Conservation (phyloP, 805 yeast genomes). For the Saccharomycodes ludwigii region DNA sequence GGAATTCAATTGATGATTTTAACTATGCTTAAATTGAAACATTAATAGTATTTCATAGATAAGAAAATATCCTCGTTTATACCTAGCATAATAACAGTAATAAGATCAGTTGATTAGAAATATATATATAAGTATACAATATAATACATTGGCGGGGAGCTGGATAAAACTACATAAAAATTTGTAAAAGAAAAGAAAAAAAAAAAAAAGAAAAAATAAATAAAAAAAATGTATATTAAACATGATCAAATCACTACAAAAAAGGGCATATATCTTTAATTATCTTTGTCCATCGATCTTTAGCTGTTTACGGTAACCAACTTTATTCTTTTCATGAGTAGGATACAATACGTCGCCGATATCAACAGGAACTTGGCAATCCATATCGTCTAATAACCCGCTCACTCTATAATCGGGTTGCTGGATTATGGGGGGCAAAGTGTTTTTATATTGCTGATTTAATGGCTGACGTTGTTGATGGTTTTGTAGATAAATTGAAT, state of each 20-base stretch:
- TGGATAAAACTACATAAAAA: constrained; percentile 1
- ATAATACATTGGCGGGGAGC: too few species aligned
- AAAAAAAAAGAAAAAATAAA: background rate
- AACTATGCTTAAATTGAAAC: constrained; percentile 28
- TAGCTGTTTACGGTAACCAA: constrained; percentile 28
- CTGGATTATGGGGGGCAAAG: constrained; percentile 1
- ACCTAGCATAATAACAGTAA: background rate
- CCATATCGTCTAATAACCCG: constrained; percentile 19
- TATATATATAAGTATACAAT: too few species aligned
- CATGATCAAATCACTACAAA: too few species aligned
- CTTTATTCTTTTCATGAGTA: constrained; percentile 27
- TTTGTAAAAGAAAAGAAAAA: background rate
- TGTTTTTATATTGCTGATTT: constrained; percentile 5
- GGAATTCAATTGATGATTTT: constrained; percentile 57
- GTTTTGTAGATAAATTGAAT: constrained; percentile 4
- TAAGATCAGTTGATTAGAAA: too few species aligned
- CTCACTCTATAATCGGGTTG: constrained; percentile 18
- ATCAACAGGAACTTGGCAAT: constrained; percentile 7
- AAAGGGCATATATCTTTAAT: too few species aligned
- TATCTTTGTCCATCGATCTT: too few species aligned
- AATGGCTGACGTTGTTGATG: constrained; percentile 5
- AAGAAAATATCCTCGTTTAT: background rate
- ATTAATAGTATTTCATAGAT: background rate
- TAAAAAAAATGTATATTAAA: background rate
- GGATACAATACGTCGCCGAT: constrained; percentile 7